A percentile compares a stretch with the other conserved stretches of the same genome.
phyloP scores from a whole-genome alignment of 805 yeast species.

The Candida dajiaensis region DNA sequence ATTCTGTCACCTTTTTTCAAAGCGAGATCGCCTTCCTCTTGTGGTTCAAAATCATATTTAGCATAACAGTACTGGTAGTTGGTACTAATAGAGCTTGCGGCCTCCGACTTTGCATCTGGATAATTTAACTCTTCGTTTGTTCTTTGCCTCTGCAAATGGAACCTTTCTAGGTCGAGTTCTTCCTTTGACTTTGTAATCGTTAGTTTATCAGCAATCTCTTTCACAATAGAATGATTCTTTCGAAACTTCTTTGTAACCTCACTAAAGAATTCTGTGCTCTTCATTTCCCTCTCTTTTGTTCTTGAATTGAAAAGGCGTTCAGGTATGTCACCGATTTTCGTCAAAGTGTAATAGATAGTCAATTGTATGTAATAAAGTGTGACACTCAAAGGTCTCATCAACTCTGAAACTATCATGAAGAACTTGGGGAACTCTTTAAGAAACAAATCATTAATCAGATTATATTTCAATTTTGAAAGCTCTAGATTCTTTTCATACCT shows the following conservation, averaged over 20 bases:
- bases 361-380: conserved; percentile 36
- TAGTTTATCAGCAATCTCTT: conserved; percentile 1
- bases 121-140: not conserved
- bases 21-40: conserved; percentile 36
- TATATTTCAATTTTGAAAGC: conserved; percentile 31
- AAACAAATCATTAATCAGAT: conserved; percentile 31
- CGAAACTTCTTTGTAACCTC: conserved; percentile 5
- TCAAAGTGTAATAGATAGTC: conserved; percentile 29
- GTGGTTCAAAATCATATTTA: conserved; percentile 31
- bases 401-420: conserved; percentile 26
- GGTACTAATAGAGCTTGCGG: conserved; percentile 10
- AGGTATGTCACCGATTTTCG: conserved; percentile 8
- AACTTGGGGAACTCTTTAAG: conserved; percentile 44
- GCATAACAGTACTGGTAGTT: conserved; percentile 31
- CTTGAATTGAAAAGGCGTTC: conserved; percentile 9
- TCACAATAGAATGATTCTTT: conserved; percentile 1
- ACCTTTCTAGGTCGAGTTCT: conserved; percentile 1
- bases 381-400: conserved; percentile 24
- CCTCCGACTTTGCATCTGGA: not conserved
- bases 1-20: conserved; percentile 40
- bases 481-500: conserved; percentile 27
- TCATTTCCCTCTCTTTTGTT: conserved; percentile 5
- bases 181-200: conserved; percentile 7
- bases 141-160: not conserved
- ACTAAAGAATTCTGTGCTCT: conserved; percentile 1